Evolutionary conservation across 345 rosid genomes (phyloP), one percentile per base, ranked within the genome.

Genomic region (Gynandropsis gynandra): DNA sequence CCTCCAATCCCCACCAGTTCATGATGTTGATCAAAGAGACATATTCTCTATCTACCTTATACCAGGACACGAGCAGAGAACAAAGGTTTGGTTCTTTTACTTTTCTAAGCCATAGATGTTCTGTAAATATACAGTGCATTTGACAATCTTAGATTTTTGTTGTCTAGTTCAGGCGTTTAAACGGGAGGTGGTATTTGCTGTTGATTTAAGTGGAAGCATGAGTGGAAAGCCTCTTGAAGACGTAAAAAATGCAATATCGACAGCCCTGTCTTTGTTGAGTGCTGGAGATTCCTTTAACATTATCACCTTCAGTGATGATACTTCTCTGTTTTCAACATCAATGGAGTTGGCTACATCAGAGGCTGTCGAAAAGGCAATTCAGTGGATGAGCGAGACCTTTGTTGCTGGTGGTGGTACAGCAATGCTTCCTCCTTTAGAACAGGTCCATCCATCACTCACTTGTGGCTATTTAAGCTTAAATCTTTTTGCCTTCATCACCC

Each of bases 161-260:
- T 32, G 37, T 44, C 17, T 56, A 43, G 58, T 31, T 42, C 47
- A 92, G 98, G 81, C 73, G 29, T 78, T 85, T 62, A 81, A 70
- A 69, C 82, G 79, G 74, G 86, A 80, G 68, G 72, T 87, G 36
- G 65, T 92, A 52, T 92, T 82, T 74, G 70, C 85, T 65, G 76
- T 87, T 71, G 98, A 92, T 62, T 75, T 85, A 65, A 92, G 97
- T 74, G 81, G 70, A 67, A 92, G 98, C 68, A 87, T 92, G 97
- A 56, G 38, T 57, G 94, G 95, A 59, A 81, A 64, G 72, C 71
- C 80, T 40, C 80, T 92, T 16, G 85, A 75, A 78, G 75, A 66
- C 62, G 77, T 82, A 16, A 78, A 80, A 66, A 74, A 54, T 57
- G 97, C 90, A 18, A 44, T 92, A 68, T 61, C 64, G 35, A 51